Percentiles rank a stretch among this genome's conserved stretches.
Evolutionary conservation across 2,329 filamentous ascomycete genomes (phyloP).

Genomic region (Microdochium bolleyi): DNA sequence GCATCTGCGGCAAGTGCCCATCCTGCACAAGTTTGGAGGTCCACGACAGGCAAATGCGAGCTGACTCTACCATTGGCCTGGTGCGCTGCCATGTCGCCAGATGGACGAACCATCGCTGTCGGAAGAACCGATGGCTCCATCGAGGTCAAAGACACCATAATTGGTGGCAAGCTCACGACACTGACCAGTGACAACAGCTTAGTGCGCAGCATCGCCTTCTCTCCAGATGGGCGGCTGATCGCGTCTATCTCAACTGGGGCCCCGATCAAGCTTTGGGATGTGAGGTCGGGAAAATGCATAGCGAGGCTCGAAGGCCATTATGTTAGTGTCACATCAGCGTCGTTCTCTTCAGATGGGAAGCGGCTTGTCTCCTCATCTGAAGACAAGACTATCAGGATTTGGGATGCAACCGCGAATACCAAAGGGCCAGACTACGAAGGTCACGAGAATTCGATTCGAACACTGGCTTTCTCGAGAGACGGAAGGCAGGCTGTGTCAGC

Average conservation of each 20-base stretch:
- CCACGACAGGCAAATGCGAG: too few relatives aligned
- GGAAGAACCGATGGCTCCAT: background rate
- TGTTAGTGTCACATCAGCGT: background rate
- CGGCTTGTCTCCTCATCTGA: background rate
- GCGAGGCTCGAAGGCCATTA: background rate
- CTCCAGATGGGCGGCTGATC: background rate
- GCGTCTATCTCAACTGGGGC: background rate
- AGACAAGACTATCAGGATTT: background rate
- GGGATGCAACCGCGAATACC: background rate
- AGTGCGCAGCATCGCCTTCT: background rate
- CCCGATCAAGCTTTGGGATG: background rate
- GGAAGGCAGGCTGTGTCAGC: background rate
- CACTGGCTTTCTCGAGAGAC: background rate
- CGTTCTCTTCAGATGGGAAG: background rate
- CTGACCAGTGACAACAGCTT: background rate
- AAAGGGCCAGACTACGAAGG: background rate
- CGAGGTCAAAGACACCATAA: background rate
- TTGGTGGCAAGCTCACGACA: background rate
- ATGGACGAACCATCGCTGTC: background rate
- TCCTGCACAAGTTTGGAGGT: too few relatives aligned
- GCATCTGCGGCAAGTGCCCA: too few relatives aligned
- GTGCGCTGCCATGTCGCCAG: background rate
- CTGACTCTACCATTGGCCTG: background rate
- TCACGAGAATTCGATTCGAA: background rate
- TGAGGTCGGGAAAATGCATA: background rate